Evolutionary conservation across 1,284 basidiomycete genomes (phyloP), one percentile per base, ranked within the genome.

Genomic region (Mycosarcoma mackinlayi): DNA sequence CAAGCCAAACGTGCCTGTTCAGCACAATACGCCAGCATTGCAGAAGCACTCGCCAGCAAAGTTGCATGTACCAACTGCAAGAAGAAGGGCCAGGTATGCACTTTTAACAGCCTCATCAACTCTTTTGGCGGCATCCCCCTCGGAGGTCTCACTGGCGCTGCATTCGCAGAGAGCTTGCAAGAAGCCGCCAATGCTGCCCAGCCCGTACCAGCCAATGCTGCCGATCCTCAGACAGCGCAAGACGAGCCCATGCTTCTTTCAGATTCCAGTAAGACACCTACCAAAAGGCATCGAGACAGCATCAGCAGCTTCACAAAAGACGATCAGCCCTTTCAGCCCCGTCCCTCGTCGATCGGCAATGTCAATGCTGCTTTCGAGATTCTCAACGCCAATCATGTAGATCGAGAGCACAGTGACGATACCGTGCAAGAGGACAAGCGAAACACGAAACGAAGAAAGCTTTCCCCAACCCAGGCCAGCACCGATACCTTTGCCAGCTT

Each of bases 31-130:
- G 47, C 38, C 18, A 59, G 49, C 47, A 62, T 68, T 42, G 59
- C 55, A 14, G 50, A 62, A 30, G 65, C 65, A 11, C 50, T 68
- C 10, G 59, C 59, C 9, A 68, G 41, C 47, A 63, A 59, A 27
- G 55, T 68, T 18, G 65, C 65, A 6, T 68, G 65, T 30, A 59
- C 35, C 46, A 68, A 68, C 34, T 68, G 65, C 59, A 53, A 59
- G 27, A 62, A 62, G 47, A 68, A 68, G 35, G 59, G 55, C 19
- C 54, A 63, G 42, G 59, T 62, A n/a, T 68, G 65, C 55, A 68
- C 65, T 10, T 68, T 68, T 31, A 68, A 68, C 59, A 62, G 59
- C 47, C 59, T 68, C 18, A 68, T 68, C 54, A 58, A 58, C 38
- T 55, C 65, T n/a, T 68, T 68, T 27, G 65, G 65, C 10, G 65